These are phyloP conservation scores for Paspalum notatum DNA, from an alignment of 176 grass and related monocot species.

Conservation along the genomic window DNA sequence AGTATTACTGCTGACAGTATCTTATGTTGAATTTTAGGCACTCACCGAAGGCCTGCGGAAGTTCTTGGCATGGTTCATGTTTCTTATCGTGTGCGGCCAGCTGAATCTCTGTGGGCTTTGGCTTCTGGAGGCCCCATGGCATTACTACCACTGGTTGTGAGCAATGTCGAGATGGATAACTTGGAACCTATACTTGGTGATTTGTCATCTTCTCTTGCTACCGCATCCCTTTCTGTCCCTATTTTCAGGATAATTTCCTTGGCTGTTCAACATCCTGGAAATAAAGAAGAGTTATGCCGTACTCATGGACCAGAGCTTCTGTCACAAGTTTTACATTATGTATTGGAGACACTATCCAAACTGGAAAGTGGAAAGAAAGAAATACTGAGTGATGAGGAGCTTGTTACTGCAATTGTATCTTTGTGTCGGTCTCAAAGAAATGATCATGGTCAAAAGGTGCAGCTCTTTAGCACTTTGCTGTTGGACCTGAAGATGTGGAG, in stretches of 20 bases:
- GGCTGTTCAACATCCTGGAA: conserved; percentile 89
- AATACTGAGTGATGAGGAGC: conserved; percentile 71
- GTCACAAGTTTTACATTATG: conserved; percentile 79
- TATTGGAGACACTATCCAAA: conserved; percentile 70
- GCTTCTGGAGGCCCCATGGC: conserved; percentile 88
- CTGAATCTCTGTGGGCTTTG: conserved; percentile 94
- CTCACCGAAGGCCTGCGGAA: conserved; percentile 84
- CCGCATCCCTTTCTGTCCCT: conserved; percentile 80
- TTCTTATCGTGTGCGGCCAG: conserved; percentile 69
- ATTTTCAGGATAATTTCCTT: conserved; percentile 96
- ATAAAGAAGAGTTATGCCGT: conserved; percentile 88
- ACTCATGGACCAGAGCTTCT: conserved; percentile 84
- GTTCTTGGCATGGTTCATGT: conserved; percentile 89
- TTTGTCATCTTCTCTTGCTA: conserved; percentile 70
- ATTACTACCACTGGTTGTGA: conserved; percentile 88
- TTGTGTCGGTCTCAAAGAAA: conserved; percentile 92
- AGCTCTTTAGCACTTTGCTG: conserved; percentile 89
- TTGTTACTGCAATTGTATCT: conserved; percentile 86
- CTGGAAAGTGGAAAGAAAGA: conserved; percentile 64
- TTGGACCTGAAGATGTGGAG: conserved; percentile 98
- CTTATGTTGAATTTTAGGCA: conserved; percentile 70
- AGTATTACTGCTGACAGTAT: conserved; percentile 47
- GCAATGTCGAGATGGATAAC: conserved; percentile 88
- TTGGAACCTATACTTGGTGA: conserved; percentile 87
- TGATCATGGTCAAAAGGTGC: conserved; percentile 81